Evolutionary conservation across 2,329 filamentous ascomycete genomes (phyloP).

Genomic region (Pseudocercospora crystallina): DNA sequence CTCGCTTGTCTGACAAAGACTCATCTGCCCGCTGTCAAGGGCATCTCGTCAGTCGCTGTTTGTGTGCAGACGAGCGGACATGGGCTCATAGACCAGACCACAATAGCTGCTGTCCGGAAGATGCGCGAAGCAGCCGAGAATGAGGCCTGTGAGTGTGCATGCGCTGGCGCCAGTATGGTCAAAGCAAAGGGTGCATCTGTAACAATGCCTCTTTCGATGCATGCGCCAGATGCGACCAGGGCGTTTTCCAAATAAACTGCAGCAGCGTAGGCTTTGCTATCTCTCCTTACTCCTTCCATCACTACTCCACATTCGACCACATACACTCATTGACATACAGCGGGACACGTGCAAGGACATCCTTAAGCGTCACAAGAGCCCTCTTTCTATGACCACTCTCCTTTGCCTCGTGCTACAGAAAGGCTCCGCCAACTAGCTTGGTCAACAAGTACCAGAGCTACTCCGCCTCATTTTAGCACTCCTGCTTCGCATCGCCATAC

Average conservation of each 20-base stretch:
- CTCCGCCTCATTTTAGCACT: no score
- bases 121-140: conserved; percentile 21
- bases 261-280: conserved; percentile 24
- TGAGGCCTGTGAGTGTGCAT: conserved; percentile 27
- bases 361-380: conserved; percentile 21
- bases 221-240: conserved; percentile 26
- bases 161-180: conserved; percentile 27
- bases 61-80: conserved; percentile 23
- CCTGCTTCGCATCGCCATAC: no score
- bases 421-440: conserved; percentile 21
- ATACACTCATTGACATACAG: neutral
- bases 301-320: no score
- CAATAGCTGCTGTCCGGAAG: conserved; percentile 22
- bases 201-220: conserved; percentile 26
- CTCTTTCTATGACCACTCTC: conserved; percentile 20
- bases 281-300: conserved; percentile 11
- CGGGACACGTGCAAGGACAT: conserved; percentile 16
- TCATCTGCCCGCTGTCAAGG: conserved; percentile 21
- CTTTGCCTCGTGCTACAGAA: conserved; percentile 25
- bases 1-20: conserved; percentile 25
- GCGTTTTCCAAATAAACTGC: conserved; percentile 27
- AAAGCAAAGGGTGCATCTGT: conserved; percentile 29
- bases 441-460: no score
- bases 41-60: conserved; percentile 22
- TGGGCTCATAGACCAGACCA: conserved; percentile 19